Base-by-base conservation (phyloP, 1,139 yeast species). In the Sugiyamaella japonica region DNA sequence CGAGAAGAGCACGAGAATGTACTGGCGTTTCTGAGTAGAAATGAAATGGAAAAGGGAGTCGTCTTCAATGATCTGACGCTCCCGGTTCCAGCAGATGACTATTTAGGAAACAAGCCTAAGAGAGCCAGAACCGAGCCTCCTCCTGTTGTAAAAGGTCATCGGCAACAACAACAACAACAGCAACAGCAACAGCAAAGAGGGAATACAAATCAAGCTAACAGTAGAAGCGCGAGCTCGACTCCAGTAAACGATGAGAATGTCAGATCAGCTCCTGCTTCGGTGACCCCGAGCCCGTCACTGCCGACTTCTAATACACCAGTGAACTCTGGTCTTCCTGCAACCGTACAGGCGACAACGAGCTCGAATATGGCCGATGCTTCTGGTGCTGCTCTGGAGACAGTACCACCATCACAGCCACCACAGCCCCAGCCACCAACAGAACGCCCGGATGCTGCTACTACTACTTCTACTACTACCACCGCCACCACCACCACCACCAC, bases 21-120 rank as follows among this genome's bases (percentile, higher is more conserved):
- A 20, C 66, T 69, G 68, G 71, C 74, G 1, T 78, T 78, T 60
- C 61, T 78, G 45, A 79, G 75, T 58, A 71, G 71, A 58, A 77
- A 77, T 57, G 81, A 77, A 60, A 39, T 78, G 62, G 66, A 74
- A 69, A 60, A 79, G 79, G 68, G 68, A 7, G 61, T 57, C 28
- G 67, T 63, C 44, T 74, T 74, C 56, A 66, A 66, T 37, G 72
- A 70, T 20, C 47, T 60, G 5, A 55, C 67, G 12, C 50, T 65
- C 25, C 67, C 67, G 1, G 45, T 25, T 13, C 57, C 55, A 12
- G 58, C 57, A n/a, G 59, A 56, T 15, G 55, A 52, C 20, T 53
- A 53, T 39, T 37, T 53, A 7, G 56, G 56, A 31, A 47, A 47
- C 28, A 38, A 20, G 29, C 44, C 43, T 10, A 50, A 50, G 31